These are phyloP conservation scores for Durotheca rogersii DNA, from an alignment of 495 filamentous ascomycete species.

Conservation along the genomic window DNA sequence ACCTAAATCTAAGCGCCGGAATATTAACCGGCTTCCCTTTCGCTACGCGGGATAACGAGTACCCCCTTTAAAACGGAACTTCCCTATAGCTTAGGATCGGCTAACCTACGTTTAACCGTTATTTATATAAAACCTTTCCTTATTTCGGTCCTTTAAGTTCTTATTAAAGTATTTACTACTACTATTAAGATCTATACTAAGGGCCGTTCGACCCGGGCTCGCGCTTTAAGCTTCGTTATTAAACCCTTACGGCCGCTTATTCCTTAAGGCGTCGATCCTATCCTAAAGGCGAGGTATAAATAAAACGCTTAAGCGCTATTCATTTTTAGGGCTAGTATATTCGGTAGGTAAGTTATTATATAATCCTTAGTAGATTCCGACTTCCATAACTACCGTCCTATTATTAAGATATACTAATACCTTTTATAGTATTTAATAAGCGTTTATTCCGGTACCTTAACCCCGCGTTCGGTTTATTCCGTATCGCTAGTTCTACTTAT, in stretches of 20 bases:
- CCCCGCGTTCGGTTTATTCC: slow-evolving; percentile 69
- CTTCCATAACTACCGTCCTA: slow-evolving; percentile 65
- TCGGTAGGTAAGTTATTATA: slow-evolving; percentile 62
- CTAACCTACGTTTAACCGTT: slow-evolving; percentile 70
- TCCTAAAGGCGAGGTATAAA: slow-evolving; percentile 1
- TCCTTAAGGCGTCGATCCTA: slow-evolving; percentile 2
- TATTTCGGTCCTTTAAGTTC: slow-evolving; percentile 73
- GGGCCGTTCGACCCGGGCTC: slow-evolving; percentile 64
- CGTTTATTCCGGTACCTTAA: slow-evolving; percentile 71
- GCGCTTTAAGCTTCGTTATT: slow-evolving; percentile 60
- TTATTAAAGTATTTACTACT: slow-evolving; percentile 77
- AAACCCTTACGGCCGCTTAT: slow-evolving; percentile 1
- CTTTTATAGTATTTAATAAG: slow-evolving; percentile 71
- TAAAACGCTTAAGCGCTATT: slow-evolving; percentile 45
- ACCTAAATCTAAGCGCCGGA: slow-evolving; percentile 67
- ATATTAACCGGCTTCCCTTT: slow-evolving; percentile 73
- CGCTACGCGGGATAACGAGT: slow-evolving; percentile 58
- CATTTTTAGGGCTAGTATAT: slow-evolving; percentile 64
- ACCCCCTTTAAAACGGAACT: slow-evolving; percentile 63
- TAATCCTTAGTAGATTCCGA: slow-evolving; percentile 62
- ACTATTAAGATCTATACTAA: slow-evolving; percentile 74
- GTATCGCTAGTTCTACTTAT: slow-evolving; percentile 70
- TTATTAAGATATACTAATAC: slow-evolving; percentile 64
- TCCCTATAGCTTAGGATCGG: slow-evolving; percentile 66
- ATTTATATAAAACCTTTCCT: slow-evolving; percentile 70